Evolutionary conservation across 2,329 filamentous ascomycete genomes (phyloP).

Genomic region (Colletotrichum destructivum): DNA sequence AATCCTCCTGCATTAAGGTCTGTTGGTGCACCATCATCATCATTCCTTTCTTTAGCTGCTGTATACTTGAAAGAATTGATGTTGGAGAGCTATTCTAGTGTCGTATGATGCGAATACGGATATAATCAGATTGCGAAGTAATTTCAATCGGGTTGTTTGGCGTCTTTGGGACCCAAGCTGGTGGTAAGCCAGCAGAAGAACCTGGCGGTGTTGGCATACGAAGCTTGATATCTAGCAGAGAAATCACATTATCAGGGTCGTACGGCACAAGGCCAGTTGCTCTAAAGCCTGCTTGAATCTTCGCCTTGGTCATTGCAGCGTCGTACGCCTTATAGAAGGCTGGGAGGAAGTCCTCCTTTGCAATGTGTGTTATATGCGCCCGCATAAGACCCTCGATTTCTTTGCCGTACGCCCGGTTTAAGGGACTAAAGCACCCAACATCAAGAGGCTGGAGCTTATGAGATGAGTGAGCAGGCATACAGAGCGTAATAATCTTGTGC

Average conservation of each 20-base stretch:
- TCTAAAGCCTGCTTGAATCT: neutral
- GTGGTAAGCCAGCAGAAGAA: neutral
- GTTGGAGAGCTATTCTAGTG: neutral
- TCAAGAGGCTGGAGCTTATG: too few species aligned
- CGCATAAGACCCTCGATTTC: too few species aligned
- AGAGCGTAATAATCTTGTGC: too few species aligned
- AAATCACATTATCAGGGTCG: neutral
- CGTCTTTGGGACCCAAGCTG: neutral
- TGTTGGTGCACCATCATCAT: neutral
- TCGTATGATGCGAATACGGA: neutral
- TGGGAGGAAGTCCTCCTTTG: slow-evolving; percentile 16
- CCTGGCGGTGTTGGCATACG: neutral
- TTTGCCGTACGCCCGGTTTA: too few species aligned
- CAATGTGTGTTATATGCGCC: too few species aligned
- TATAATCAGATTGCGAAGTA: neutral
- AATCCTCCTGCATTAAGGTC: neutral
- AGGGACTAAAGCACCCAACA: too few species aligned
- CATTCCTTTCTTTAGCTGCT: neutral
- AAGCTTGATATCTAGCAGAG: neutral
- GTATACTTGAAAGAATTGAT: neutral
- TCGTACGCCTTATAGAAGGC: neutral
- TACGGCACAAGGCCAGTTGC: neutral
- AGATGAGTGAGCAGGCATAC: too few species aligned
- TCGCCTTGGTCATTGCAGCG: neutral
- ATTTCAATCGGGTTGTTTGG: neutral